phyloP scores from a whole-genome alignment of 2,329 filamentous ascomycete species.

The Claviceps humidiphila region DNA sequence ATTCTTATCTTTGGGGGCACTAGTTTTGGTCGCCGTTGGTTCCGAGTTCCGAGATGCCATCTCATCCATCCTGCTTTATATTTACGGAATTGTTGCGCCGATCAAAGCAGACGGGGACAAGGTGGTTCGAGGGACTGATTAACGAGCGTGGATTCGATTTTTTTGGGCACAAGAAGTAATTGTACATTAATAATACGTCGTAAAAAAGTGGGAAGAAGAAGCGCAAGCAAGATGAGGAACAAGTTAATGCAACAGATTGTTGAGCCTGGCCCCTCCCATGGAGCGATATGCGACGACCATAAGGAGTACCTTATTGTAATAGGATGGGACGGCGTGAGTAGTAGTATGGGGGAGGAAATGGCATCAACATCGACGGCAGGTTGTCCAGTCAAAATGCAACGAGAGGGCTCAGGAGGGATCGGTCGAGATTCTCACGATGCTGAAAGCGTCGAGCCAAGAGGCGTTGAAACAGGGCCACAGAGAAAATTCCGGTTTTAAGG shows the following conservation, averaged over 20 bases:
- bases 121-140: neutral
- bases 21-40: constrained; percentile 22
- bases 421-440: neutral
- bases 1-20: constrained; percentile 65
- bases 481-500: neutral
- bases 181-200: neutral
- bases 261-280: constrained; percentile 5
- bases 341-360: neutral
- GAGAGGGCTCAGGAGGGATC: neutral
- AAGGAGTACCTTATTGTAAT: neutral
- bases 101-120: neutral
- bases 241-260: neutral
- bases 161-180: neutral
- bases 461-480: neutral
- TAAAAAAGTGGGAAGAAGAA: neutral
- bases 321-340: neutral
- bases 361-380: neutral
- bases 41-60: constrained; percentile 22
- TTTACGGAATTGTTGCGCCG: neutral
- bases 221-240: neutral
- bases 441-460: neutral
- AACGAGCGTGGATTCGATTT: constrained; percentile 5
- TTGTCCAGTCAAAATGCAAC: neutral
- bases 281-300: constrained; percentile 4
- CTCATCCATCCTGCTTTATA: constrained; percentile 17